Conservation (phyloP, 2,329 filamentous ascomycete genomes). For the Pezicula carpinea region DNA sequence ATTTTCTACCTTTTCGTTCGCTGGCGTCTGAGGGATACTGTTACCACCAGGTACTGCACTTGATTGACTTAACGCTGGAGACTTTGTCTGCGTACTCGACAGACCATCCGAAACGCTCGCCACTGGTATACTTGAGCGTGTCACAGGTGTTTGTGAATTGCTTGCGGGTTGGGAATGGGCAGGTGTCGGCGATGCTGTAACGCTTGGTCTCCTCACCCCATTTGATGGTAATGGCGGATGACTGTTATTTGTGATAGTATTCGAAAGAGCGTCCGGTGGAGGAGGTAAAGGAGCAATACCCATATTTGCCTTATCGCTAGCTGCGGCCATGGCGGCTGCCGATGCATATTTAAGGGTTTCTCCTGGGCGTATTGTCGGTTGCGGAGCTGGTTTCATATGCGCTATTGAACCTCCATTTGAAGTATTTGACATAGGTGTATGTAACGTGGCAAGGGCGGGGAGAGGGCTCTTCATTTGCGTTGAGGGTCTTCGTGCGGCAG, state of each 20-base stretch:
- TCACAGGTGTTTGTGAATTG: slow-evolving; percentile 28
- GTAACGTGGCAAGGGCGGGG: slow-evolving; percentile 85
- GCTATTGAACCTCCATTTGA: slow-evolving; percentile 55
- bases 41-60: slow-evolving; percentile 36
- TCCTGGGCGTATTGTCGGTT: slow-evolving; percentile 78
- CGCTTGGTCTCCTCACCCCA: slow-evolving; percentile 45
- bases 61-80: slow-evolving; percentile 42
- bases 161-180: slow-evolving; percentile 41
- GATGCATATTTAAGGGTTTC: slow-evolving; percentile 96
- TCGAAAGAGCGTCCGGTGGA: slow-evolving; percentile 64
- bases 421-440: slow-evolving; percentile 62
- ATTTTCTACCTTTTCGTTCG: slow-evolving; percentile 40
- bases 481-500: slow-evolving; percentile 66
- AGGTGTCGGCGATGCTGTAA: slow-evolving; percentile 52
- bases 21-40: slow-evolving; percentile 40
- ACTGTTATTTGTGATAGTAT: slow-evolving; percentile 35
- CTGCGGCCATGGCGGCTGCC: slow-evolving; percentile 87
- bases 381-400: slow-evolving; percentile 86
- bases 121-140: slow-evolving; percentile 30
- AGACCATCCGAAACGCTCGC: slow-evolving; percentile 33
- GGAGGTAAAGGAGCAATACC: slow-evolving; percentile 92
- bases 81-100: slow-evolving; percentile 41
- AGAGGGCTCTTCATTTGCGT: slow-evolving; percentile 90
- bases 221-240: slow-evolving; percentile 31
- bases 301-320: slow-evolving; percentile 84